Evolutionary conservation across 2,329 filamentous ascomycete species (phyloP).

Genomic region (Clonostachys chloroleuca): DNA sequence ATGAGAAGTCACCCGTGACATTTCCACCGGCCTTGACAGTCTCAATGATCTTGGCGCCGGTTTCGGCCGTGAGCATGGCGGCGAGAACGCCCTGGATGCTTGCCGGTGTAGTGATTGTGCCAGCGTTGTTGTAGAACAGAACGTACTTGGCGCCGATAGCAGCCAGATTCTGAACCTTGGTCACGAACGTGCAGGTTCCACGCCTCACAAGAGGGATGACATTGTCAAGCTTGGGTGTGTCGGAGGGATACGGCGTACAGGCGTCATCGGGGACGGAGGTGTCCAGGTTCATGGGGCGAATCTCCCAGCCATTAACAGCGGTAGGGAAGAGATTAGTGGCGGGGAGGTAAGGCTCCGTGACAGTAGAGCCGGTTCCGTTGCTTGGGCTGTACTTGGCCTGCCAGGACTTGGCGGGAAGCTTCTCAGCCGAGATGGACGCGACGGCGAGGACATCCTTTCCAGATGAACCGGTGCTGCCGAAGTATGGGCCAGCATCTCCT

Average conservation of each 20-base stretch:
- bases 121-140: slow-evolving; percentile 4
- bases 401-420: slow-evolving; percentile 18
- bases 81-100: slow-evolving; percentile 10
- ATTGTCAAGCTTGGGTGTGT: slow-evolving; percentile 10
- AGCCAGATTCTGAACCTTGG: slow-evolving; percentile 15
- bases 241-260: slow-evolving; percentile 15
- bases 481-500: slow-evolving; percentile 33
- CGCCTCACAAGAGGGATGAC: slow-evolving; percentile 19
- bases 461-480: slow-evolving; percentile 26
- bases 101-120: neutral
- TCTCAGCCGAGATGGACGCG: slow-evolving; percentile 30
- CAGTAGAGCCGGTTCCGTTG: slow-evolving; percentile 12
- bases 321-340: slow-evolving; percentile 23
- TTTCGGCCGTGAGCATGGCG: slow-evolving; percentile 13
- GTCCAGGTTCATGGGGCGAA: slow-evolving; percentile 16
- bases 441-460: slow-evolving; percentile 35
- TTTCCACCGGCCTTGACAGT: slow-evolving; percentile 14
- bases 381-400: slow-evolving; percentile 18
- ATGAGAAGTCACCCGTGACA: slow-evolving; percentile 21
- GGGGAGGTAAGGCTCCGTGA: slow-evolving; percentile 23
- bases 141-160: slow-evolving; percentile 15
- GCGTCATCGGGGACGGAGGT: slow-evolving; percentile 14
- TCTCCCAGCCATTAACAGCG: slow-evolving; percentile 24
- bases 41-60: slow-evolving; percentile 16
- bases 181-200: slow-evolving; percentile 18